A percentile compares a stretch with the other conserved stretches of the same genome.
These are phyloP conservation scores for Medicago lupulina DNA, from an alignment of 306 rosid genomes.

Conservation along the genomic window DNA sequence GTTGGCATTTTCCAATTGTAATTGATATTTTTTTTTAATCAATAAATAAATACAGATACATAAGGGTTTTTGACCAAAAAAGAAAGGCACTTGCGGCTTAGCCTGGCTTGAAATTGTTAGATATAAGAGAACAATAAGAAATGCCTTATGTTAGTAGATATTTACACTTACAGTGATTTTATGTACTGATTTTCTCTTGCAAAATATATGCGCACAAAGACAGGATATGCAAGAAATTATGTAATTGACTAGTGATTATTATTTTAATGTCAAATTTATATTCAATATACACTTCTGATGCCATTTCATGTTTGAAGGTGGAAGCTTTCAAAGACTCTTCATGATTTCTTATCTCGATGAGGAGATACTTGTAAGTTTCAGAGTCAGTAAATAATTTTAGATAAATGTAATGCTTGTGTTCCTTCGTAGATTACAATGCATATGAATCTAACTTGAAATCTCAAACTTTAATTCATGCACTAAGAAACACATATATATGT, in stretches of 20 bases:
- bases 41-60: not conserved
- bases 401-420: constrained; percentile 19
- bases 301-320: constrained; percentile 63
- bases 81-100: not conserved
- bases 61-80: too few species aligned
- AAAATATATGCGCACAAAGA: constrained; percentile 18
- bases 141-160: not conserved
- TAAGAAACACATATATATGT: not conserved
- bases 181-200: constrained; percentile 21
- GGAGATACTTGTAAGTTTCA: constrained; percentile 86
- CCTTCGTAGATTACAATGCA: constrained; percentile 20
- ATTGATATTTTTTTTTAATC: not conserved
- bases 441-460: constrained; percentile 9
- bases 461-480: constrained; percentile 12
- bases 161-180: constrained; percentile 3
- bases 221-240: constrained; percentile 7
- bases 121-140: constrained; percentile 24
- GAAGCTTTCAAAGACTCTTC: constrained; percentile 76
- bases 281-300: constrained; percentile 23
- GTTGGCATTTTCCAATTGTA: constrained; percentile 12
- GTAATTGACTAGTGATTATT: constrained; percentile 8
- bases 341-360: constrained; percentile 97
- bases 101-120: constrained; percentile 19
- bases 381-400: constrained; percentile 24
- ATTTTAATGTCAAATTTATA: constrained; percentile 6